Percentiles rank a stretch among this genome's conserved stretches.
Evolutionary conservation across 2,329 filamentous ascomycete genomes (phyloP).

Genomic region (Calcarisporium arbuscula): DNA sequence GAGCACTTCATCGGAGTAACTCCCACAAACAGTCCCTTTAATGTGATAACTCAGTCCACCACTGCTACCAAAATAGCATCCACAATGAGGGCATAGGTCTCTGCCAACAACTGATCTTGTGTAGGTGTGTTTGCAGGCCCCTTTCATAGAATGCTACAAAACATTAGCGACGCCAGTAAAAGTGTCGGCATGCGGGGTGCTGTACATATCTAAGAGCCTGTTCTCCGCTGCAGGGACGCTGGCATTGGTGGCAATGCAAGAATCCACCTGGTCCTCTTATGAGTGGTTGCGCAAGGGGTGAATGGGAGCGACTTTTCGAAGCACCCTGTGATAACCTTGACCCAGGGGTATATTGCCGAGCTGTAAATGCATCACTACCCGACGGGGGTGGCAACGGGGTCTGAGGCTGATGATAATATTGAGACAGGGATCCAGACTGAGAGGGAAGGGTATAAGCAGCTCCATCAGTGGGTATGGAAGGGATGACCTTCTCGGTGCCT

Average conservation of each 20-base stretch:
- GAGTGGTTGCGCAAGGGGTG: too few relatives aligned
- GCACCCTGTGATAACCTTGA: too few relatives aligned
- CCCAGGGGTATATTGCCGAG: too few relatives aligned
- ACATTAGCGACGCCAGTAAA: too few relatives aligned
- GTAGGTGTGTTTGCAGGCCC: constrained; percentile 18
- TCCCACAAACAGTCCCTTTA: constrained; percentile 40
- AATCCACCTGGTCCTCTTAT: too few relatives aligned
- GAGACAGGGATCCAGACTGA: too few relatives aligned
- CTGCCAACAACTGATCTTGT: too few relatives aligned
- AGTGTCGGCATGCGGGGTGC: constrained; percentile 5
- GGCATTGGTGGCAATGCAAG: constrained; percentile 22
- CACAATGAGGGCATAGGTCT: constrained; percentile 39
- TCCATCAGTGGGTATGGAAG: constrained; percentile 17
- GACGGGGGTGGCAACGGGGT: constrained; percentile 2
- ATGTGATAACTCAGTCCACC: constrained; percentile 39
- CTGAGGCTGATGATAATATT: not conserved
- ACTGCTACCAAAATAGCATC: constrained; percentile 33
- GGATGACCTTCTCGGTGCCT: constrained; percentile 30
- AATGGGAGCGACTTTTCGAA: too few relatives aligned
- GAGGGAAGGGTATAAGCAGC: constrained; percentile 3
- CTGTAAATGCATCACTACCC: too few relatives aligned
- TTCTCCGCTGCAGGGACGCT: constrained; percentile 26
- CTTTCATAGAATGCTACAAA: constrained; percentile 21
- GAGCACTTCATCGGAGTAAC: constrained; percentile 19
- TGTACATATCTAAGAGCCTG: constrained; percentile 25